These are phyloP conservation scores for Arthrocladium fulminans DNA, from an alignment of 2,329 filamentous ascomycete species.

Conservation along the genomic window DNA sequence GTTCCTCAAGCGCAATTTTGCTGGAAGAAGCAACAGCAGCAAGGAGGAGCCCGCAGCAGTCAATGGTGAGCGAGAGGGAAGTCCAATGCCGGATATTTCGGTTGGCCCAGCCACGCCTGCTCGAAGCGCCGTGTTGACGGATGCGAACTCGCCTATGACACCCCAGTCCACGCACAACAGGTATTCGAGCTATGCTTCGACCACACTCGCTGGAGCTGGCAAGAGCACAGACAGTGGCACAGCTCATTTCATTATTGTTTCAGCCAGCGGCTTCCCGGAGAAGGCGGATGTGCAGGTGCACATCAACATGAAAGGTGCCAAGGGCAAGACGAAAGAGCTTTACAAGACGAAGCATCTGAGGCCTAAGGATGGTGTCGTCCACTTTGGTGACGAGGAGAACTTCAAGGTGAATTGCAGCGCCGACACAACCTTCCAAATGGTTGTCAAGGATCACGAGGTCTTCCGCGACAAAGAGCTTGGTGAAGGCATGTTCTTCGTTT, in stretches of 20 bases:
- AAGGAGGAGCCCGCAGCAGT: constrained; percentile 23
- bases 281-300: constrained; percentile 70
- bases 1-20: constrained; percentile 79
- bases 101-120: constrained; percentile 17
- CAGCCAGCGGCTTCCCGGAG: constrained; percentile 67
- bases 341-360: constrained; percentile 92
- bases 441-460: constrained; percentile 74
- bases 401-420: constrained; percentile 71
- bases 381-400: constrained; percentile 60
- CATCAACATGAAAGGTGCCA: constrained; percentile 58
- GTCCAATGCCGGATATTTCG: constrained; percentile 8
- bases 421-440: constrained; percentile 76
- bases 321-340: constrained; percentile 60
- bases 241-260: constrained; percentile 71
- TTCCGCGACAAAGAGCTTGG: constrained; percentile 82
- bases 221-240: constrained; percentile 57
- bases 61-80: constrained; percentile 9
- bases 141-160: constrained; percentile 16
- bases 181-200: constrained; percentile 40
- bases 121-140: constrained; percentile 11
- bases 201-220: constrained; percentile 43
- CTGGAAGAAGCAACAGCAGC: constrained; percentile 51
- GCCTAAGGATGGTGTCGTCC: constrained; percentile 52
- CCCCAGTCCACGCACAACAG: constrained; percentile 33
- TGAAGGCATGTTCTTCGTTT: constrained; percentile 83